These are phyloP conservation scores for Zygosaccharomyces bisporus DNA, from an alignment of 805 yeast species.

Conservation along the genomic window DNA sequence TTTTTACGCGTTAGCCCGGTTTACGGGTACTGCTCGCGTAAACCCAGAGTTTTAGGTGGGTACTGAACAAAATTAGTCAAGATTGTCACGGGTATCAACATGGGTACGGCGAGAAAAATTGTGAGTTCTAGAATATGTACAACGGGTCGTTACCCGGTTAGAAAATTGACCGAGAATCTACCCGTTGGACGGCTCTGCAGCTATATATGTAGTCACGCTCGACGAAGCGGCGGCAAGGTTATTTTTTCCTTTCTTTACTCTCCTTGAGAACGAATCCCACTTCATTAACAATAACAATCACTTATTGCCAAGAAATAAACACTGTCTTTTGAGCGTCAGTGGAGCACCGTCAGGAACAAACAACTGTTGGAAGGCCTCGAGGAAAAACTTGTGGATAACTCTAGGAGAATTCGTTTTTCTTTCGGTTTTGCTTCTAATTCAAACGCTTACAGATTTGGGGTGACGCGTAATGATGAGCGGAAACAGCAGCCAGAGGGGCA, in stretches of 20 bases:
- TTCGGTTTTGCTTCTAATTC: slow-evolving; percentile 1
- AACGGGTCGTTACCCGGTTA: no score
- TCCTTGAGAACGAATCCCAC: not conserved
- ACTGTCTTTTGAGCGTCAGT: not conserved
- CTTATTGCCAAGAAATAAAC: not conserved
- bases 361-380: not conserved
- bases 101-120: no score
- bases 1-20: no score
- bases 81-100: no score
- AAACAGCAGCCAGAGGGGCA: slow-evolving; percentile 24
- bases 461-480: slow-evolving; percentile 21
- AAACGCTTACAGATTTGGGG: slow-evolving; percentile 1
- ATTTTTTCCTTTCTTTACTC: slow-evolving; percentile 1
- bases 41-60: no score
- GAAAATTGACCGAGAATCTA: no score
- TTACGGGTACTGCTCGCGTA: no score
- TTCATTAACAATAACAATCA: not conserved
- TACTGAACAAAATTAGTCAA: no score
- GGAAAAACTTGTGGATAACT: not conserved
- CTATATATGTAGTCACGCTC: not conserved
- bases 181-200: no score
- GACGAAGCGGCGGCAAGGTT: slow-evolving; percentile 7
- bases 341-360: not conserved
- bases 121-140: no score
- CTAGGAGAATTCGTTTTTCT: not conserved